A percentile compares a stretch with the other conserved stretches of the same genome.
These are phyloP conservation scores for Blastobotrys ciferrii DNA, from an alignment of 1,139 yeast genomes.

Conservation along the genomic window DNA sequence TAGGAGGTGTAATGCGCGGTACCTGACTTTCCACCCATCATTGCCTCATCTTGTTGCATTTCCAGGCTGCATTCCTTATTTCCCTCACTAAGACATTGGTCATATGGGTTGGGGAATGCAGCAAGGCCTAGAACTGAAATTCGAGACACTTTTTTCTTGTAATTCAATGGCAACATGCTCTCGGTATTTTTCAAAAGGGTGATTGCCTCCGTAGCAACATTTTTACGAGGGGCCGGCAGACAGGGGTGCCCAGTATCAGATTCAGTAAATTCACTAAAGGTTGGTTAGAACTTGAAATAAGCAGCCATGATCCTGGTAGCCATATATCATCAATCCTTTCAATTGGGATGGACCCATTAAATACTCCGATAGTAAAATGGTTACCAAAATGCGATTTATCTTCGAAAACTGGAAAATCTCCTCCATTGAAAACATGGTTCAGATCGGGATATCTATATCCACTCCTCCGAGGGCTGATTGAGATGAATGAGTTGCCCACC, in stretches of 20 bases:
- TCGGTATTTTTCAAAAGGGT: slow-evolving; percentile 54
- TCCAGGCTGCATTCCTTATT: not conserved
- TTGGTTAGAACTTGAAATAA: slow-evolving; percentile 49
- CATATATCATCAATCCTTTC: slow-evolving; percentile 61
- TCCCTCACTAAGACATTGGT: slow-evolving; percentile 8
- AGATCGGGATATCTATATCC: slow-evolving; percentile 66
- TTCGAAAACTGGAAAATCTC: too few species aligned
- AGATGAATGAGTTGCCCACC: slow-evolving; percentile 57
- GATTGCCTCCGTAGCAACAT: slow-evolving; percentile 57
- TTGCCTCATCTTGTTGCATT: slow-evolving; percentile 29
- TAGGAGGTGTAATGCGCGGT: slow-evolving; percentile 52
- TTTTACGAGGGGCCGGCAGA: slow-evolving; percentile 49
- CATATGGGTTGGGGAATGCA: slow-evolving; percentile 9
- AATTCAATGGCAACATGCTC: slow-evolving; percentile 48
- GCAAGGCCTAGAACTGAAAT: slow-evolving; percentile 12
- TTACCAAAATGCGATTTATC: slow-evolving; percentile 60
- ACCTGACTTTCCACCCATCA: slow-evolving; percentile 47
- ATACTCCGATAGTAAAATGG: slow-evolving; percentile 52
- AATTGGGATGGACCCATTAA: slow-evolving; percentile 56
- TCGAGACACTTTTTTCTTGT: not conserved
- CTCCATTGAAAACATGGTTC: too few species aligned
- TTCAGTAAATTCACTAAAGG: slow-evolving; percentile 58
- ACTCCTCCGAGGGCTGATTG: slow-evolving; percentile 60
- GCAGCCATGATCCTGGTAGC: slow-evolving; percentile 58
- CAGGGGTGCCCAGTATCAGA: slow-evolving; percentile 54